Base-by-base conservation (phyloP, 2,329 filamentous ascomycete species). In the Lasiodiplodia gonubiensis region DNA sequence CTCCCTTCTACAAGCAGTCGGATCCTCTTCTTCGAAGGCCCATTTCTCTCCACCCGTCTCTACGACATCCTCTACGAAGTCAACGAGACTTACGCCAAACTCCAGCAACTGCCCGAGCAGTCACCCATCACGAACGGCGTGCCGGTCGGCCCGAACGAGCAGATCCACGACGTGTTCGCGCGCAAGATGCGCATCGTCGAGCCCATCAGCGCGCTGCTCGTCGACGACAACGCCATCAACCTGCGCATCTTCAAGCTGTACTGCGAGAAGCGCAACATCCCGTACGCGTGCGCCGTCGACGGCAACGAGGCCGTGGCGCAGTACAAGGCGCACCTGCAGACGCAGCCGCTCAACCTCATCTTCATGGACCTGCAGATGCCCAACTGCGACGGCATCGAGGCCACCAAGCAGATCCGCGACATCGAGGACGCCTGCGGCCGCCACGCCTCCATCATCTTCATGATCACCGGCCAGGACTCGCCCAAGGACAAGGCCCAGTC, bases 151-250 rank as follows among this genome's bases (percentile, higher is more conserved):
- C 49, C 49, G 12, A 54, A 65, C 25, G 63, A 54, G 52, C 30
- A 54, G 25, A 11, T 65, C 2, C 49, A 65, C 30, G 54, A 67
- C 16, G 3, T 67, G 10, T 25, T 67, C 10, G 33, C 46, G 21
- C 33, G 35, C 4, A 67, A 60, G 21, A 35, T 61, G 35, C 65
- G 54, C 25, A 61, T 67, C 16, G 23, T 42, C 14, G 65, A 67
- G 23, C 54, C 65, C 2, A 7, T 61, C 30, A 46, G 42, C 68
- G 63, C 79, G 7, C 75, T 85, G 0, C 72, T 85, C 0, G 83
- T 84, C 0, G 83, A 85, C 68, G 83, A 84, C 68, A 85, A 85
- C 54, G 66, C 79, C 2, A 80, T 85, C 66, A 85, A 85, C 25
- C 77, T 84, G 0, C 82, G 82, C 23, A 83, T 85, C 30, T 70